Evolutionary conservation across 2,329 filamentous ascomycete species (phyloP), one percentile per base, ranked within the genome.

Genomic region (Fonsecaea erecta): DNA sequence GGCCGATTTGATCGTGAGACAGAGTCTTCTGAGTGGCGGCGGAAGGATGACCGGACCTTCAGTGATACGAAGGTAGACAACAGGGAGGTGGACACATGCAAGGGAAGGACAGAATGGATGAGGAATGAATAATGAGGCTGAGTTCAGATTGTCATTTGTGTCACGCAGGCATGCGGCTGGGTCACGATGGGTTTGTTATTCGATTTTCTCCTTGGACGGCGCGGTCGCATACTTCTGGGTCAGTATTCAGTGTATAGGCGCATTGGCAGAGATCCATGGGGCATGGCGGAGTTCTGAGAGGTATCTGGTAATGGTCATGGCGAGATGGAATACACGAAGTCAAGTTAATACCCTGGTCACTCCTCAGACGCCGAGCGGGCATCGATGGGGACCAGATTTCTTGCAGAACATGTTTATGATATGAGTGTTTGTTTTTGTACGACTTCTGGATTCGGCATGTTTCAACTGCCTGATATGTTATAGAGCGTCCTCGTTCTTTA

Each of bases 1-100:
- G 0, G 95, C 95, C 3, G 93, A 96, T 73, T 87, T 93, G 78
- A 99, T 99, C 78, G 94, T 99, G 60, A 88, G 90, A 76, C 93
- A 97, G 80, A 98, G 94, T 79, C 85, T 97, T 64, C 85, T 87
- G 75, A 82, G 85, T 32, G 81, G 76, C 53, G 82, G 82, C 28
- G 82, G 82, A 37, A 77, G 83, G 59, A 85, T 85, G 83, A 79
- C 80, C 26, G 80, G 82, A 26, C 70, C 69, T 7, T 69, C 66
- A 58, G 70, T 72, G 35, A 61, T 72, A 21, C 58, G 70, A 58
- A 52, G 70, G 52, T 71, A 58, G 51, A n/a, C 18, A 14, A 14
- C 21, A 24, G 21, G 26, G 12, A n/a, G 37, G n/a, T 21, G 37
- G n/a, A 18, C 16, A 18, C 37, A 43, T 48, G 43, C 21, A 2